Conservation (phyloP, 495 filamentous ascomycete genomes). For the Hypoxylon subgilvum region DNA sequence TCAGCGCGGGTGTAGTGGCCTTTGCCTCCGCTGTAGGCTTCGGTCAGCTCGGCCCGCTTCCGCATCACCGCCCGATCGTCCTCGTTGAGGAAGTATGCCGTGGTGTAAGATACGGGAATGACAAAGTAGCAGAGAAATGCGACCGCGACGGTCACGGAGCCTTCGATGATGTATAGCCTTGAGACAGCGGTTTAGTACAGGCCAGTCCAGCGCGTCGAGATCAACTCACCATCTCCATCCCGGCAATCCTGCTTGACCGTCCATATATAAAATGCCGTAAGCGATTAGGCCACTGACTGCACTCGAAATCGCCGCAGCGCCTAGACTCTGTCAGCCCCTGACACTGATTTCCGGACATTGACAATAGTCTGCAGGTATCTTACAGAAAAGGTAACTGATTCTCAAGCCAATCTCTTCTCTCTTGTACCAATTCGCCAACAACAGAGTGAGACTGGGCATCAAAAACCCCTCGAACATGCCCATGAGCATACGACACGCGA, state of each 20-base stretch:
- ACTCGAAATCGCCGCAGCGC: slow-evolving; percentile 40
- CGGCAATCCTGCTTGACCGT: slow-evolving; percentile 41
- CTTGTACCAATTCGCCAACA: slow-evolving; percentile 46
- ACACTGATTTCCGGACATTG: no score
- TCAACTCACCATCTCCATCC: slow-evolving; percentile 48
- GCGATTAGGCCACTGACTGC: slow-evolving; percentile 54
- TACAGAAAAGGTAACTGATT: slow-evolving; percentile 40
- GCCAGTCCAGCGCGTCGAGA: no score
- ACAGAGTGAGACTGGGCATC: slow-evolving; percentile 40
- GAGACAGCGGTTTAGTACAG: background rate
- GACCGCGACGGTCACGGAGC: slow-evolving; percentile 43
- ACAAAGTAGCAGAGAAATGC: slow-evolving; percentile 41
- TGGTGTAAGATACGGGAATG: slow-evolving; percentile 46
- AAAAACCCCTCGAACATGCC: slow-evolving; percentile 43
- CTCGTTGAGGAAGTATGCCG: slow-evolving; percentile 59
- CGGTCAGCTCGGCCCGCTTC: slow-evolving; percentile 53
- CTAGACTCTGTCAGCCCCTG: slow-evolving; percentile 11
- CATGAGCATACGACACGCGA: slow-evolving; percentile 38
- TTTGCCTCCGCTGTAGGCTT: slow-evolving; percentile 62
- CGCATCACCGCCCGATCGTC: slow-evolving; percentile 61
- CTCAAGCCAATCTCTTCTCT: slow-evolving; percentile 41
- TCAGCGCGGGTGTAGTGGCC: slow-evolving; percentile 61
- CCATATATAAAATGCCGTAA: slow-evolving; percentile 51
- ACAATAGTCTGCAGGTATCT: no score
- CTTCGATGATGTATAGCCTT: slow-evolving; percentile 52